Base-by-base conservation (phyloP, 2,329 filamentous ascomycete genomes). In the Tolypocladium tundrense region DNA sequence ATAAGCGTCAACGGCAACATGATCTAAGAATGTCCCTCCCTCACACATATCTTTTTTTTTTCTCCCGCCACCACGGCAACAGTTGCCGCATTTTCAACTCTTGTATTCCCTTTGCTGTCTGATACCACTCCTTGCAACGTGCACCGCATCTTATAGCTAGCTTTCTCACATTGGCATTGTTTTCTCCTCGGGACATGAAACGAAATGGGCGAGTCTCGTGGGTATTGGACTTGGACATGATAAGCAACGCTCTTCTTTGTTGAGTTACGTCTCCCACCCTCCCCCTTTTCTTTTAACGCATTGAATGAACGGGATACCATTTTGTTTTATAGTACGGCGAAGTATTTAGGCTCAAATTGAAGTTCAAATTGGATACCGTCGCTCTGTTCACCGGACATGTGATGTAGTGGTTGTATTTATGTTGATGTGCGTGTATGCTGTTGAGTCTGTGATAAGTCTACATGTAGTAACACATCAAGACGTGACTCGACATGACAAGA, bases 1-100 rank as follows among this genome's bases (percentile, higher is more conserved):
- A 84, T 94, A 65, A 88, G 85, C 68, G 84, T 92, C 62, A 93
- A 93, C 68, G 90, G 90, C 51, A 87, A 85, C 73, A 87, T 87
- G 83, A 87, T 88, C 51, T 60, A n/a, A 53, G 8, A n/a, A 14
- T 24, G 14, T 35, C 33, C 33, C 19, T 54, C 13, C 45, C 35
- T 45, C 60, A 63, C 54, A 59, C 59, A 61, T 56, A n/a, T n/a
- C 13, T 11, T 14, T 11, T 14, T 14, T n/a, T 14, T 35, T 27
- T 9, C 24, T 10, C 27, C 45, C 16, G 24, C 31, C 24, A 19
- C 10, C 3, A 33, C 4, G 14, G 24, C 27, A 8, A 31, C 19
- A 50, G 14, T 6, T 33, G 1, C 4, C 27, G 10, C 10, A 31
- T 35, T 24, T 37, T 6, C 33, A 27, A 8, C 6, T 35, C 9